Evolutionary conservation across 2,329 filamentous ascomycete species (phyloP).

Genomic region (Calonectria henricotiae): DNA sequence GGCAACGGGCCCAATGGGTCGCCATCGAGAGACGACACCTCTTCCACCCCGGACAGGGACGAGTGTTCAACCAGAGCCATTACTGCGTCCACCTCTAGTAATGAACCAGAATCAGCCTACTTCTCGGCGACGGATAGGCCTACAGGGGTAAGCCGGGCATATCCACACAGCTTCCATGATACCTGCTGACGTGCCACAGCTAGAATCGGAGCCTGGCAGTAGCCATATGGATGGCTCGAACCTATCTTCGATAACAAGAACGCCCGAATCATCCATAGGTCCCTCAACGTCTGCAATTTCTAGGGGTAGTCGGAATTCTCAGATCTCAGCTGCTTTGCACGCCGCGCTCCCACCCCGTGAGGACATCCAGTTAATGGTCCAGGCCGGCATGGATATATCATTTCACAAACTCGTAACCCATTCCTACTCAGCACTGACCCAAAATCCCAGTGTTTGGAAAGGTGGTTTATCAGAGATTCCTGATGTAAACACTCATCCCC

Average conservation of each 20-base stretch:
- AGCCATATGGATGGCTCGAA: too few relatives aligned
- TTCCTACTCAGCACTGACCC: not conserved
- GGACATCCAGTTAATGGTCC: conserved; percentile 21
- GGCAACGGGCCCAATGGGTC: not conserved
- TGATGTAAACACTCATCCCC: conserved; percentile 59
- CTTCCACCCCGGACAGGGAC: not conserved
- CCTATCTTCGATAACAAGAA: not conserved
- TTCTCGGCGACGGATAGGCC: not conserved
- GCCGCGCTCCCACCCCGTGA: conserved; percentile 13
- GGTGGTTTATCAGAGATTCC: conserved; percentile 2
- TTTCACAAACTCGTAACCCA: conserved; percentile 27
- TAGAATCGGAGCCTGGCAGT: not conserved
- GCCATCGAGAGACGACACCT: not conserved
- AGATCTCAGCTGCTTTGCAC: conserved; percentile 7
- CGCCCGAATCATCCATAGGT: not conserved
- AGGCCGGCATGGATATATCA: conserved; percentile 27
- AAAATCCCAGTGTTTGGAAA: not conserved
- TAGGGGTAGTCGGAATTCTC: not conserved
- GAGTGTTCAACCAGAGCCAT: not conserved
- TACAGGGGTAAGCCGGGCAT: not conserved
- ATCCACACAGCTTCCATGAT: not conserved
- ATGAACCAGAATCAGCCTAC: not conserved
- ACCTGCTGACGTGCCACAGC: not conserved
- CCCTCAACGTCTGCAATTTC: not conserved
- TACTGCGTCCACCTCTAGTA: too few relatives aligned